Conservation (phyloP, 805 yeast species). For the Schizosaccharomyces osmophilus region DNA sequence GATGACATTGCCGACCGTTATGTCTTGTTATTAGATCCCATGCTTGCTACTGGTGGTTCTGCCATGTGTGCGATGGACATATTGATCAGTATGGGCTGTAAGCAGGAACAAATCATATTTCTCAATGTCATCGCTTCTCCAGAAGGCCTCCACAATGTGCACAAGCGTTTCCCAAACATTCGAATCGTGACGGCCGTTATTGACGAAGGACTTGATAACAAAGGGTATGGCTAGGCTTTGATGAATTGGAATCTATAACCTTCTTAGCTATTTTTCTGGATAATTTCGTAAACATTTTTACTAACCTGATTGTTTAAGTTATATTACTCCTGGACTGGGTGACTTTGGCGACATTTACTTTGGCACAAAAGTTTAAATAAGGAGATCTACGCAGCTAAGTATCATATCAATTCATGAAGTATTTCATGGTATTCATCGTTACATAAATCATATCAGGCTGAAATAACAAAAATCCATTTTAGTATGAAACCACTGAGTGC, state of each 20-base stretch:
- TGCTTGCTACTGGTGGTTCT: slow-evolving; percentile 97
- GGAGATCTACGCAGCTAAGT: too few relatives aligned
- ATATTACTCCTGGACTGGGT: slow-evolving; percentile 1
- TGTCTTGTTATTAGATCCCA: slow-evolving; percentile 81
- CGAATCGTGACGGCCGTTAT: slow-evolving; percentile 83
- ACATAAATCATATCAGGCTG: too few relatives aligned
- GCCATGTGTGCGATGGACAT: slow-evolving; percentile 95
- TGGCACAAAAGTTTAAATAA: background rate
- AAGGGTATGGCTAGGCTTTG: background rate
- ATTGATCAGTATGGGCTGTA: slow-evolving; percentile 62
- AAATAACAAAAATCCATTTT: too few relatives aligned
- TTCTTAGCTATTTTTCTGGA: background rate
- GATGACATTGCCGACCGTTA: slow-evolving; percentile 71
- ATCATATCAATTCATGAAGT: too few relatives aligned
- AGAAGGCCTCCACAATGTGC: slow-evolving; percentile 68
- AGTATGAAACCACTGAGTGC: too few relatives aligned
- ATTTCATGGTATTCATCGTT: too few relatives aligned
- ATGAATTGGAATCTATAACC: background rate
- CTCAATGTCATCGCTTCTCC: slow-evolving; percentile 83
- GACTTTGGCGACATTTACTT: slow-evolving; percentile 2
- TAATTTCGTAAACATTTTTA: background rate
- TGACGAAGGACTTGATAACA: slow-evolving; percentile 27
- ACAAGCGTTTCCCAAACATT: slow-evolving; percentile 54
- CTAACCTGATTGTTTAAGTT: background rate
- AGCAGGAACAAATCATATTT: slow-evolving; percentile 65